A percentile compares a stretch with the other conserved stretches of the same genome.
Conservation (phyloP, 2,329 filamentous ascomycete species). For the Geoglossum cookeanum region DNA sequence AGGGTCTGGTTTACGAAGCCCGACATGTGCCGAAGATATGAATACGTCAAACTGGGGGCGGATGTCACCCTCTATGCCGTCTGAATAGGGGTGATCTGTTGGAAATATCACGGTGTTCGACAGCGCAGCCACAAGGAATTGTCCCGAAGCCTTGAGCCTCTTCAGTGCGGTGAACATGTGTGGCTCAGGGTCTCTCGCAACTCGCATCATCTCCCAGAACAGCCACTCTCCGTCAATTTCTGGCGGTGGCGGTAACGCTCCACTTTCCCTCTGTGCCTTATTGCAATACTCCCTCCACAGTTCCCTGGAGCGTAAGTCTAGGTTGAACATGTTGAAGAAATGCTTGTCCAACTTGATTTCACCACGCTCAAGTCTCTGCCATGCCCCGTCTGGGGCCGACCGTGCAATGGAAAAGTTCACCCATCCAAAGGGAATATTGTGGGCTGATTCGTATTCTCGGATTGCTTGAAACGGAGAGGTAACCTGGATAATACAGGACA, state of each 20-base stretch:
- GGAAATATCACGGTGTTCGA: conserved; percentile 87
- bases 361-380: conserved; percentile 77
- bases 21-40: conserved; percentile 68
- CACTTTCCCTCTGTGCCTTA: conserved; percentile 6
- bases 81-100: conserved; percentile 46
- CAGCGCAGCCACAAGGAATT: conserved; percentile 60
- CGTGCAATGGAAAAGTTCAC: conserved; percentile 77
- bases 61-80: conserved; percentile 36
- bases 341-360: conserved; percentile 52
- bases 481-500: conserved; percentile 35
- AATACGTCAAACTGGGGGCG: conserved; percentile 66
- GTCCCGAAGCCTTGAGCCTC: conserved; percentile 41
- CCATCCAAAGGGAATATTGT: conserved; percentile 70
- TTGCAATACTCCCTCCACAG: conserved; percentile 47
- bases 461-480: conserved; percentile 85
- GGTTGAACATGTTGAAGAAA: conserved; percentile 61
- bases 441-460: conserved; percentile 63
- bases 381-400: conserved; percentile 59
- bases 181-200: conserved; percentile 52
- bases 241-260: conserved; percentile 41
- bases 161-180: conserved; percentile 74
- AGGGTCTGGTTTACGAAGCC: conserved; percentile 71
- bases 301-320: conserved; percentile 45
- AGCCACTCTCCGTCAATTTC: conserved; percentile 57
- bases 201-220: conserved; percentile 82